Evolutionary conservation across 495 filamentous ascomycete species (phyloP).

Genomic region (Aspergillus nanangensis): DNA sequence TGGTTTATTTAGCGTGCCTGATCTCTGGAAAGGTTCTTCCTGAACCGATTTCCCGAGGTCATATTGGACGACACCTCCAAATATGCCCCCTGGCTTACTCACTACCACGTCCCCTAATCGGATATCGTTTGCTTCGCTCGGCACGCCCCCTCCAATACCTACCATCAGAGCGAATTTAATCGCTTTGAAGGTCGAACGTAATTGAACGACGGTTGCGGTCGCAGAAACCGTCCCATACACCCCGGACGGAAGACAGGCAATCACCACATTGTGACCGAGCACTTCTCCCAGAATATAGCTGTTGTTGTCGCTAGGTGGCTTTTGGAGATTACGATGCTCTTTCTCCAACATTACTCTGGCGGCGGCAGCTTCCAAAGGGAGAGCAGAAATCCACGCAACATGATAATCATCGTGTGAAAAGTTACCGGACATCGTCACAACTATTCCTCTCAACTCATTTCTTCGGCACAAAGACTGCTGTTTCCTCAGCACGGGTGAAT

Average conservation of each 20-base stretch:
- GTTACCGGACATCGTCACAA: not conserved
- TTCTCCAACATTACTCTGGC: slow-evolving; percentile 27
- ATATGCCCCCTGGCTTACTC: slow-evolving; percentile 11
- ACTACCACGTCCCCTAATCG: slow-evolving; percentile 43
- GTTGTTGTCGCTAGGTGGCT: slow-evolving; percentile 19
- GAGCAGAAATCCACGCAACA: slow-evolving; percentile 32
- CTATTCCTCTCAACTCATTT: too few species aligned
- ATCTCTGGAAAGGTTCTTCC: slow-evolving; percentile 17
- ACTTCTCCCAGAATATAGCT: slow-evolving; percentile 30
- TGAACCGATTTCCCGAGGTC: slow-evolving; percentile 24
- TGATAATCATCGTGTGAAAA: slow-evolving; percentile 14
- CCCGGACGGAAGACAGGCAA: slow-evolving; percentile 25
- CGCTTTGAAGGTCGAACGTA: slow-evolving; percentile 17
- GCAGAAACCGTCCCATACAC: slow-evolving; percentile 24
- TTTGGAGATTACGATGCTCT: slow-evolving; percentile 15
- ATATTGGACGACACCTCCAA: slow-evolving; percentile 11
- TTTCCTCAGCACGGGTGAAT: too few species aligned
- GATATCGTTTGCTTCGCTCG: slow-evolving; percentile 29
- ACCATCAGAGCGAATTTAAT: slow-evolving; percentile 32
- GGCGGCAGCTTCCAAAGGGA: slow-evolving; percentile 27
- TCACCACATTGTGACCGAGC: slow-evolving; percentile 27
- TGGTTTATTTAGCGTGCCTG: slow-evolving; percentile 17
- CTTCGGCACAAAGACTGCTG: too few species aligned
- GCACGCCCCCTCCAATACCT: slow-evolving; percentile 40
- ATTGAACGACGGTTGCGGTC: slow-evolving; percentile 17